phyloP scores from a whole-genome alignment of 1,284 basidiomycete genomes.

The Rhodotorula sp. region DNA sequence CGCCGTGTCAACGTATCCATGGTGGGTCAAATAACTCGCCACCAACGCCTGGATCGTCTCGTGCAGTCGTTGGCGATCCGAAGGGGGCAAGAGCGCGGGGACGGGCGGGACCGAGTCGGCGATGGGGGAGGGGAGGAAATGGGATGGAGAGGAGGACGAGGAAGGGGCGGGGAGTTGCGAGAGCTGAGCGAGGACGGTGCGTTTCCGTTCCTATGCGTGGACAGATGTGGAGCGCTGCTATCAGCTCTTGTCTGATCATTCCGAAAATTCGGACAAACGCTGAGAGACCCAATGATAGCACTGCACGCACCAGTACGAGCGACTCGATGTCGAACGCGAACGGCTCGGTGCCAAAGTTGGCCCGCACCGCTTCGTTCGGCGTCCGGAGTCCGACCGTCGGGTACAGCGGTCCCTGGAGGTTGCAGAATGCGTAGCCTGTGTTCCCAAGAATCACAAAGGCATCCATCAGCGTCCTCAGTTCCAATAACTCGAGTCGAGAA shows the following conservation, averaged over 20 bases:
- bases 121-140: neutral
- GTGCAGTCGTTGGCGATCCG: conserved; percentile 4
- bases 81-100: conserved; percentile 13
- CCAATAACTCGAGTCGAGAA: no score
- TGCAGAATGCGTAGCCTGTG: conserved; percentile 28
- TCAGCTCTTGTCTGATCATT: neutral
- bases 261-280: neutral
- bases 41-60: conserved; percentile 35
- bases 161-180: conserved; percentile 5
- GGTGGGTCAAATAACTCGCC: conserved; percentile 33
- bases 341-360: conserved; percentile 79
- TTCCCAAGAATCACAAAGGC: no score
- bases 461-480: neutral
- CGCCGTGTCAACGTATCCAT: conserved; percentile 31
- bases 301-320: conserved; percentile 28
- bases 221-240: no score
- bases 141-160: conserved; percentile 9
- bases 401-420: conserved; percentile 55
- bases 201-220: conserved; percentile 34
- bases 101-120: conserved; percentile 12
- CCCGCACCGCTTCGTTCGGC: conserved; percentile 65
- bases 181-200: conserved; percentile 17
- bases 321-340: conserved; percentile 82
- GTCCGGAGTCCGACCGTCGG: conserved; percentile 85
- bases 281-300: neutral